A percentile compares a stretch with the other conserved stretches of the same genome.
phyloP scores from a whole-genome alignment of 129 eudicot genomes.

The Chrysanthemum seticuspe region DNA sequence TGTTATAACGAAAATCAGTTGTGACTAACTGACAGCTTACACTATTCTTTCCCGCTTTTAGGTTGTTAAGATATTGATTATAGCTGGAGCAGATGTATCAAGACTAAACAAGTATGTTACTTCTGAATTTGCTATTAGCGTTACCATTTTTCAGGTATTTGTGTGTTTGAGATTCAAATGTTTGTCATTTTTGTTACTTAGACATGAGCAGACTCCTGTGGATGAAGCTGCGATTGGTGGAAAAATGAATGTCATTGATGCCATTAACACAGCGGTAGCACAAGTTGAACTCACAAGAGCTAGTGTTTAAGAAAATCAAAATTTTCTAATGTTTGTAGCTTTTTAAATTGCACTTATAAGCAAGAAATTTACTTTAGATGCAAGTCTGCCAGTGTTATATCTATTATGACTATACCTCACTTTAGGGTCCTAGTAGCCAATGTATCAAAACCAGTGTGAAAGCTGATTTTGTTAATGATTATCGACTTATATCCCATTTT shows the following conservation, averaged over 20 bases:
- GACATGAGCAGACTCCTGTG: conserved; percentile 82
- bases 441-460: too few species aligned
- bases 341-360: not conserved
- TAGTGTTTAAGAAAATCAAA: conserved; percentile 27
- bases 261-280: conserved; percentile 61
- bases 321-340: not conserved
- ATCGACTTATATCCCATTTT: too few species aligned
- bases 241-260: conserved; percentile 76
- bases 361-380: not conserved
- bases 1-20: conserved; percentile 1
- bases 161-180: not conserved
- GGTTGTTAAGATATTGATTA: conserved; percentile 72
- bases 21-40: not conserved
- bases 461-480: too few species aligned
- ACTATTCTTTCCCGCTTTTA: conserved; percentile 5
- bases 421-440: too few species aligned
- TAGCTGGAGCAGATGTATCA: conserved; percentile 76
- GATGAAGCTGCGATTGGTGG: conserved; percentile 73
- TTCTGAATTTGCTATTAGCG: not conserved
- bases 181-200: conserved; percentile 29
- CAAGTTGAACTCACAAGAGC: conserved; percentile 68
- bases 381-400: too few species aligned
- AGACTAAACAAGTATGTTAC: conserved; percentile 57
- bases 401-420: too few species aligned
- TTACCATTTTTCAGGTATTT: not conserved